These are phyloP conservation scores for Papiliotrema terrestris DNA, from an alignment of 1,284 basidiomycete species.

Conservation along the genomic window DNA sequence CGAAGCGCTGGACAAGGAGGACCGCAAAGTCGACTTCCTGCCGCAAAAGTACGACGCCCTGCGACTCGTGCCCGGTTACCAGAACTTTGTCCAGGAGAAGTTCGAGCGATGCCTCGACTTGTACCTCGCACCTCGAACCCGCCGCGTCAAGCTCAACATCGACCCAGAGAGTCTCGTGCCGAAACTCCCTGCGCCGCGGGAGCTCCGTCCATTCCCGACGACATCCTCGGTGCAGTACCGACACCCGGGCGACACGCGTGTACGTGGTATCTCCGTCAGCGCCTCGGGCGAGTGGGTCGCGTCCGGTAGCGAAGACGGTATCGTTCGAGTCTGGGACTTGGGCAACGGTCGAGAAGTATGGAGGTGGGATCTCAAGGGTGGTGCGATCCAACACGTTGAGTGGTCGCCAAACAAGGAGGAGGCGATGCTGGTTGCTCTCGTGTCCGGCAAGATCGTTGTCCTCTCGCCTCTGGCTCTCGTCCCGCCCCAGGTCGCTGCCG, in stretches of 20 bases:
- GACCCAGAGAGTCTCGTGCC: constrained; percentile 89
- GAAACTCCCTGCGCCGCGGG: constrained; percentile 90
- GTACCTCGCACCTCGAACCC: constrained; percentile 92
- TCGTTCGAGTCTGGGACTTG: constrained; percentile 90
- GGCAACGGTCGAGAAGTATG: constrained; percentile 85
- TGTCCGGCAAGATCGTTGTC: constrained; percentile 66
- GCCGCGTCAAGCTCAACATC: constrained; percentile 79
- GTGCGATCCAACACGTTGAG: constrained; percentile 74
- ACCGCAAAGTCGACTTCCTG: constrained; percentile 85
- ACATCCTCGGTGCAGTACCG: constrained; percentile 70
- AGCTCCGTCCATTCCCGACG: constrained; percentile 90
- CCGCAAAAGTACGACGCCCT: constrained; percentile 82
- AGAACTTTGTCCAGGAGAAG: constrained; percentile 87
- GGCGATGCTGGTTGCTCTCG: constrained; percentile 37
- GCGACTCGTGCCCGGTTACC: constrained; percentile 87
- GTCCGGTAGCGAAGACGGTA: constrained; percentile 87
- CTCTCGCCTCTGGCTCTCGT: constrained; percentile 71
- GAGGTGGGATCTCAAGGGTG: constrained; percentile 76
- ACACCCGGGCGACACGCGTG: constrained; percentile 61
- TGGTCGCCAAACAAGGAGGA: constrained; percentile 91
- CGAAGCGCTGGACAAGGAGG: constrained; percentile 82
- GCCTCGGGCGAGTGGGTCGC: constrained; percentile 87
- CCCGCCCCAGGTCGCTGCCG: constrained; percentile 61
- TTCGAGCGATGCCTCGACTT: constrained; percentile 94
- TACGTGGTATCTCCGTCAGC: constrained; percentile 74